phyloP scores from a whole-genome alignment of 352 stramenopile species.

The Achlya hypogyna region DNA sequence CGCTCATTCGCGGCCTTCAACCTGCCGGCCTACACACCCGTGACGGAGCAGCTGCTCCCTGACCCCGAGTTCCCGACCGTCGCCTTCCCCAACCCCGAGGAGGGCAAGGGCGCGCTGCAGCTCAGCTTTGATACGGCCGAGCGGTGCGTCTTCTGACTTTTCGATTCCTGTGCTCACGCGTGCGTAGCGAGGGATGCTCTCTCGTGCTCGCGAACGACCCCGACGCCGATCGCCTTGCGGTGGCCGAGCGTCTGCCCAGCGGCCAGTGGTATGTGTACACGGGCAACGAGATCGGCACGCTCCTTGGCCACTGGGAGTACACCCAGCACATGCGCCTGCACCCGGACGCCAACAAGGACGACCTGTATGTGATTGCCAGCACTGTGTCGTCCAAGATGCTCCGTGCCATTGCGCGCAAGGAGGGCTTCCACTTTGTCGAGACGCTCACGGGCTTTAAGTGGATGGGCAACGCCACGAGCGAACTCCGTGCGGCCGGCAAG shows the following conservation, averaged over 20 bases:
- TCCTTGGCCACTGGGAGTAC: constrained; percentile 91
- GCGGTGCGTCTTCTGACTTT: constrained; percentile 24
- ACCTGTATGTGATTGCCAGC: constrained; percentile 88
- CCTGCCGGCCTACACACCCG: constrained; percentile 75
- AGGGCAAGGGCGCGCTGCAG: constrained; percentile 94
- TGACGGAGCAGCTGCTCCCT: constrained; percentile 84
- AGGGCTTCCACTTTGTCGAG: constrained; percentile 95
- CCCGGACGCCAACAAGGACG: constrained; percentile 40
- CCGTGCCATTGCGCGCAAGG: constrained; percentile 75
- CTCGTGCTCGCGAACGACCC: constrained; percentile 98
- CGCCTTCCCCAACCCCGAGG: constrained; percentile 97
- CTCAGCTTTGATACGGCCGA: constrained; percentile 87
- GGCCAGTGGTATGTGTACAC: constrained; percentile 94
- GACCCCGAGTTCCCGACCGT: constrained; percentile 96
- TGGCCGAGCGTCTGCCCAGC: constrained; percentile 80
- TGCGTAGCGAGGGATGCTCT: constrained; percentile 30
- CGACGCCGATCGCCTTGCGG: constrained; percentile 95
- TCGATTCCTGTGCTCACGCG: neutral
- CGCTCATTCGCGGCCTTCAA: constrained; percentile 87
- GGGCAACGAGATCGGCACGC: constrained; percentile 95
- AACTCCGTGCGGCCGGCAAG: constrained; percentile 80
- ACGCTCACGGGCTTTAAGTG: constrained; percentile 99
- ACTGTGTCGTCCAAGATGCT: constrained; percentile 98
- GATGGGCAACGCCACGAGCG: constrained; percentile 90
- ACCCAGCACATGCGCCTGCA: constrained; percentile 53